Percentiles rank a stretch among this genome's conserved stretches.
Evolutionary conservation across 208 protist genomes (phyloP).

Genomic region (Acanthamoeba quina): DNA sequence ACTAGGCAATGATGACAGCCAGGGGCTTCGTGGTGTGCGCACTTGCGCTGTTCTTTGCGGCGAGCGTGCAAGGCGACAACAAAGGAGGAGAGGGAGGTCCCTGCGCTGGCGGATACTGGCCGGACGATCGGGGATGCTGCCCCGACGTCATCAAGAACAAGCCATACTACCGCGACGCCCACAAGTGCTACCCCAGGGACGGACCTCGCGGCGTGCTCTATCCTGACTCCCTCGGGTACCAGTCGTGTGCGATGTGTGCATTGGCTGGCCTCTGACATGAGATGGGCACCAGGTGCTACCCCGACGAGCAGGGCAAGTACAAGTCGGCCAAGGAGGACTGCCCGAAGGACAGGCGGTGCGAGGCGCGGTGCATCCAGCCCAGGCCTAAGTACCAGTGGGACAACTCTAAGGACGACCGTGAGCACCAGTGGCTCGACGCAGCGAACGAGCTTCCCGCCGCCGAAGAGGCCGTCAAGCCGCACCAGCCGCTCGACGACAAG

Average conservation of each 20-base stretch:
- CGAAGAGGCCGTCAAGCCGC: neutral
- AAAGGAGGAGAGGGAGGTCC: neutral
- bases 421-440: neutral
- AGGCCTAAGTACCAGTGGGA: neutral
- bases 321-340: neutral
- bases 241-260: no score
- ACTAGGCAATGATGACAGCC: no score
- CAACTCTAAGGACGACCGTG: neutral
- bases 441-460: neutral
- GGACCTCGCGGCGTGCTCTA: neutral
- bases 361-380: neutral
- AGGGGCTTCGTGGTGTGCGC: no score
- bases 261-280: no score
- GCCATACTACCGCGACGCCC: neutral
- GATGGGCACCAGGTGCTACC: neutral
- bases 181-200: neutral
- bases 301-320: neutral
- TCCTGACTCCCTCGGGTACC: neutral
- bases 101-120: neutral
- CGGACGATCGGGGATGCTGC: neutral
- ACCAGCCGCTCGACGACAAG: neutral
- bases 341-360: neutral
- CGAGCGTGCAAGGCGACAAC: neutral
- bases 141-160: neutral
- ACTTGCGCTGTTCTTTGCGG: neutral